Percentiles rank a stretch among this genome's conserved stretches.
Conservation (phyloP, 1,139 yeast species). For the Blastobotrys apis region DNA sequence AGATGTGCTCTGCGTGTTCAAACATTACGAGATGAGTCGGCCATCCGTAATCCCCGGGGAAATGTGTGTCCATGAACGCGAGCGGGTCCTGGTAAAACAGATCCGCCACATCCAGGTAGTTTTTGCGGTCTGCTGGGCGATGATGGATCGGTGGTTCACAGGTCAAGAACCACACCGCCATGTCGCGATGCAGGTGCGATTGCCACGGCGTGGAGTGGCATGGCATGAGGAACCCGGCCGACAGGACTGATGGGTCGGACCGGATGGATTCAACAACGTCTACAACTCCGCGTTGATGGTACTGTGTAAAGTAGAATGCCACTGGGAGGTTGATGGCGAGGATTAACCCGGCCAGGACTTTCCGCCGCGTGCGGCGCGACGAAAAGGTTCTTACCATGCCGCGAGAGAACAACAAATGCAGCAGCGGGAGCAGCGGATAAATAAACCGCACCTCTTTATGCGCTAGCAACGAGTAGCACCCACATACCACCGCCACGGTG, state of each 20-base stretch:
- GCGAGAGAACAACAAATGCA: conserved; percentile 38
- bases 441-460: conserved; percentile 93
- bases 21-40: conserved; percentile 71
- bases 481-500: conserved; percentile 42
- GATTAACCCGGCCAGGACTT: conserved; percentile 20
- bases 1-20: conserved; percentile 50
- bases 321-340: conserved; percentile 43
- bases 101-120: conserved; percentile 84
- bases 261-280: conserved; percentile 57
- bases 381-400: conserved; percentile 15
- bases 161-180: conserved; percentile 68
- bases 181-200: conserved; percentile 63
- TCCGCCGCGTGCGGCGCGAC: conserved; percentile 5
- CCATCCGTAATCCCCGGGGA: conserved; percentile 49
- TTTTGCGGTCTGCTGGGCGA: conserved; percentile 32
- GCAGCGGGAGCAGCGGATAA: conserved; percentile 78
- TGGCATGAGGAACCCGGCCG: conserved; percentile 82
- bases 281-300: conserved; percentile 84
- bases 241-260: conserved; percentile 39
- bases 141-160: conserved; percentile 80
- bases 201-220: conserved; percentile 99
- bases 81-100: conserved; percentile 65
- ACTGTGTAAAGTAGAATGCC: conserved; percentile 51
- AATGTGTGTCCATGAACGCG: conserved; percentile 42
- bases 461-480: conserved; percentile 56